phyloP scores from a whole-genome alignment of 2,329 filamentous ascomycete genomes.

The Talaromyces sp. region DNA sequence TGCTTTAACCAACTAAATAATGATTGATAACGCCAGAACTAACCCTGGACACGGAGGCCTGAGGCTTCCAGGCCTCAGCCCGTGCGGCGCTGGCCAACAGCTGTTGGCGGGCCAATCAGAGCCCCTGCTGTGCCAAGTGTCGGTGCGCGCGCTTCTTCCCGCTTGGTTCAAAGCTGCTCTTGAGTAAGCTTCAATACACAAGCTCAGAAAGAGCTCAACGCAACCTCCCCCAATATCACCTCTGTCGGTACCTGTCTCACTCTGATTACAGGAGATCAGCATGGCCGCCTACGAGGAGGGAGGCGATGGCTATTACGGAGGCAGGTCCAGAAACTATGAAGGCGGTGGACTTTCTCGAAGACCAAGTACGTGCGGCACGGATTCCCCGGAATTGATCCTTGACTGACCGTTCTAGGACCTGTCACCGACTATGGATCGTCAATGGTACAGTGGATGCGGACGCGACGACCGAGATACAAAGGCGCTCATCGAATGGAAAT shows the following conservation, averaged over 20 bases:
- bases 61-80: background rate
- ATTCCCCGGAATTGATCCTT: background rate
- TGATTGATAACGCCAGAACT: slow-evolving; percentile 2
- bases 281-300: slow-evolving; percentile 42
- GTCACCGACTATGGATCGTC: slow-evolving; percentile 92
- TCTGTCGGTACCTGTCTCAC: background rate
- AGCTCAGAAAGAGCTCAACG: background rate
- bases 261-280: background rate
- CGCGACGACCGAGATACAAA: slow-evolving; percentile 72
- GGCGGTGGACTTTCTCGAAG: slow-evolving; percentile 38
- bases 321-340: slow-evolving; percentile 33
- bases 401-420: slow-evolving; percentile 58
- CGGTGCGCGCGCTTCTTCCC: background rate
- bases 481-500: slow-evolving; percentile 67
- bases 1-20: background rate
- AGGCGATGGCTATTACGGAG: slow-evolving; percentile 32
- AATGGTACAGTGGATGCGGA: slow-evolving; percentile 85
- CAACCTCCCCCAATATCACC: background rate
- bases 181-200: background rate
- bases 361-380: slow-evolving; percentile 33
- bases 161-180: background rate
- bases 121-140: background rate
- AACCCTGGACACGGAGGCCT: background rate
- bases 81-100: background rate
- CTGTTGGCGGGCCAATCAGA: slow-evolving; percentile 6